phyloP scores from a whole-genome alignment of 2,329 filamentous ascomycete genomes.

The Nemania diffusa region DNA sequence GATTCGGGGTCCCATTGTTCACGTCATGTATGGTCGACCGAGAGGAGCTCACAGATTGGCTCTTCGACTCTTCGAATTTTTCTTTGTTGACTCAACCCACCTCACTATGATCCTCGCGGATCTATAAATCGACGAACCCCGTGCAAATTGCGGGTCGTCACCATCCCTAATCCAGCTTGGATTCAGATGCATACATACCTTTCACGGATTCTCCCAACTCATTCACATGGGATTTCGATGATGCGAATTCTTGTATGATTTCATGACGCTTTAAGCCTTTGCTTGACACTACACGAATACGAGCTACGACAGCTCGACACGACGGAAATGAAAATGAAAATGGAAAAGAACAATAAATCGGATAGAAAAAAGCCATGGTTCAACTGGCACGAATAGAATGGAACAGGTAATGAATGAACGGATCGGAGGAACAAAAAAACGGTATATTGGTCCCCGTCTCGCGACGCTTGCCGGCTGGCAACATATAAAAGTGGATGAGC shows the following conservation, averaged over 20 bases:
- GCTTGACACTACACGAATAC: neutral
- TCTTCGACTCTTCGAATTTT: conserved; percentile 12
- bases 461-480: conserved; percentile 16
- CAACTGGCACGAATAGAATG: conserved; percentile 5
- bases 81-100: neutral
- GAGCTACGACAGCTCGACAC: conserved; percentile 17
- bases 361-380: conserved; percentile 3
- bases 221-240: neutral
- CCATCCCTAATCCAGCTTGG: neutral
- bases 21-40: neutral
- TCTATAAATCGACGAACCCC: neutral
- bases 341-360: neutral
- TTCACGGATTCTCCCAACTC: neutral
- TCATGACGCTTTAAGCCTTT: neutral
- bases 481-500: neutral
- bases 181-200: neutral
- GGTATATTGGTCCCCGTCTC: conserved; percentile 17
- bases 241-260: conserved; percentile 12
- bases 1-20: neutral
- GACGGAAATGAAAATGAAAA: neutral
- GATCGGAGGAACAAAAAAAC: neutral
- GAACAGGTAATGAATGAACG: neutral
- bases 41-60: conserved; percentile 7
- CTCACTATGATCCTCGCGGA: neutral
- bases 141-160: neutral